Base-by-base conservation (phyloP, 306 rosid species). In the Sicyos baderoa region DNA sequence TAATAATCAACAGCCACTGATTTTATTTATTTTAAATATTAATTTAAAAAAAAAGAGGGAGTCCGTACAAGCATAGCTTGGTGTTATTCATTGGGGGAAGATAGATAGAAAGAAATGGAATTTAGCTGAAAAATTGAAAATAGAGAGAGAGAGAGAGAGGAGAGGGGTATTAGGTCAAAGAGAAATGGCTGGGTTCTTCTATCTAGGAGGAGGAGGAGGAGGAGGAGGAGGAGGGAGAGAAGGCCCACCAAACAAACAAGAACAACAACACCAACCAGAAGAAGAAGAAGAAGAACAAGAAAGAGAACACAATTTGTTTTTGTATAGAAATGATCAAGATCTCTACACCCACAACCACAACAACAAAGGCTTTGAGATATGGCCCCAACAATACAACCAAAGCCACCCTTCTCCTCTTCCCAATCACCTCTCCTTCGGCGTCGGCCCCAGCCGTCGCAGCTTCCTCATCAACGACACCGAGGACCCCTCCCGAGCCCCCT, bases 121-220 rank as follows among this genome's bases (percentile, higher is more conserved):
- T 76, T 78, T 75, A 54, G 76, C 78, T 79, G 82, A 63, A 81
- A 85, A 87, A 83, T 79, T 29, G 4, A 5, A 29, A 29, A 29
- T 29, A 29, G 2, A 29, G 35, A 29, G 35, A 29, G 35, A 81
- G 76, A 4, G 8, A 32, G 4, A 32, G 37, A 32, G 37, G 29
- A 32, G 37, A 32, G 42, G 42, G 42, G 42, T 77, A 68, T 79
- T 56, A 76, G 76, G 85, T 83, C 83, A 79, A 81, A 84, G 66
- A 83, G 66, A 83, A 60, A 92, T 93, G 98, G 98, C 98, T 67
- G 97, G 87, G 47, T 82, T 88, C 25, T 93, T 93, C 82, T 83
- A 89, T 83, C 81, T 93, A 89, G 89, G 95, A 27, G 95, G 89
- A 54, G 75, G 85, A 56, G 82, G 82, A 75, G 82, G 42, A 27